Evolutionary conservation across 2,329 filamentous ascomycete species (phyloP), one percentile per base, ranked within the genome.

Genomic region (Colletotrichum sp.): DNA sequence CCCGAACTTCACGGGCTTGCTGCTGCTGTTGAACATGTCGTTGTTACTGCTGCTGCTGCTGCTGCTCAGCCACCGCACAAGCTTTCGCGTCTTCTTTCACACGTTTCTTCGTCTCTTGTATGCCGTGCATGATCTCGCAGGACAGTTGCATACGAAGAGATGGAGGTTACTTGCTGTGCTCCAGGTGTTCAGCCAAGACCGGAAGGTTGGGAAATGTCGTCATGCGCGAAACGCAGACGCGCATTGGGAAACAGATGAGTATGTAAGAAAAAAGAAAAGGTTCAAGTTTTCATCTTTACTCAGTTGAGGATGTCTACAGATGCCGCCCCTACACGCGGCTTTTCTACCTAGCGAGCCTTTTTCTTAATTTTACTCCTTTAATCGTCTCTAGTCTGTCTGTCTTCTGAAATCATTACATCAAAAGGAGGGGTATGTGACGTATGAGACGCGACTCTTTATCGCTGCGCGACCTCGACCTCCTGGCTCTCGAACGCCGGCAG

Each of bases 401-500:
- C 43, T 48, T 60, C 13, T 8, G n/a, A 30, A 18, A 18, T 13
- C 21, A 30, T 74, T 74, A 58, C 38, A 65, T 38, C 60, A 60
- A 66, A 18, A 28, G 57, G 21, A 10, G 43, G 43, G 43, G 43
- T 48, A 48, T 48, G 43, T 48, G 43, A 48, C 43, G 43, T 71
- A 57, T 57, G 55, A 72, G 43, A 36, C n/a, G n/a, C 3, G 43
- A 34, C 36, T 26, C 15, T 67, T 52, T 73, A 76, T 30, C 74
- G 70, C 26, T 73, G 69, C 7, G 70, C 43, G 28, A 76, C 70
- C 67, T 91, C 90, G 21, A 88, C 83, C 82, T 94, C 92, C 86
- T 98, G 95, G 67, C 93, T 91, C 85, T 96, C 93, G 84, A 98
- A 99, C 77, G 93, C 92, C 32, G 96, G 96, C 80, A 99, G 88